These are phyloP conservation scores for Metrosideros polymorpha DNA, from an alignment of 441 rosid species.

Conservation along the genomic window DNA sequence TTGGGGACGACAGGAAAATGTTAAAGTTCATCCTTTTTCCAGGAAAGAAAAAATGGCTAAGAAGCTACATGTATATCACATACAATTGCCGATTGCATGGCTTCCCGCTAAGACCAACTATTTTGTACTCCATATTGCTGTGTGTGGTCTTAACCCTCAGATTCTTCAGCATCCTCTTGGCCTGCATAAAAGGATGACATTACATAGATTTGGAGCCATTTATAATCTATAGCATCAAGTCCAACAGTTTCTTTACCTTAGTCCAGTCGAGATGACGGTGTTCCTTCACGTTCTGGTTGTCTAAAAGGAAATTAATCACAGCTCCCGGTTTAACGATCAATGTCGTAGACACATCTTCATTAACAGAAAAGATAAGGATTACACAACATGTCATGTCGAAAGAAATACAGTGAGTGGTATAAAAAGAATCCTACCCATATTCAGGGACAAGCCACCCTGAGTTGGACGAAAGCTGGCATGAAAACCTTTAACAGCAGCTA, in stretches of 20 bases:
- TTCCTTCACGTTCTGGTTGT: slow-evolving; percentile 53
- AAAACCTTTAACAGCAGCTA: slow-evolving; percentile 58
- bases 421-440: slow-evolving; percentile 42
- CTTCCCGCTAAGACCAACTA: slow-evolving; percentile 65
- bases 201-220: not conserved
- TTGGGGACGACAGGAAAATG: slow-evolving; percentile 8
- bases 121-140: slow-evolving; percentile 55
- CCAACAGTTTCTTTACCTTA: slow-evolving; percentile 34
- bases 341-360: slow-evolving; percentile 71
- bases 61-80: slow-evolving; percentile 10
- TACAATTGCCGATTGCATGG: slow-evolving; percentile 81
- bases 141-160: slow-evolving; percentile 63
- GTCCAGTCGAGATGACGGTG: slow-evolving; percentile 52
- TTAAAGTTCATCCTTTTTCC: not conserved
- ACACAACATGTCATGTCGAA: not conserved
- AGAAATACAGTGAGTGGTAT: not conserved
- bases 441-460: slow-evolving; percentile 76
- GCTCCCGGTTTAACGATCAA: slow-evolving; percentile 75
- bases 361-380: not conserved
- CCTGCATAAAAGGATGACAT: slow-evolving; percentile 33
- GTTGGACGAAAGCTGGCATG: slow-evolving; percentile 80
- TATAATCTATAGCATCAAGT: not conserved
- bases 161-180: slow-evolving; percentile 63
- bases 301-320: slow-evolving; percentile 53
- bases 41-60: not conserved